A percentile compares a stretch with the other conserved stretches of the same genome.
These are phyloP conservation scores for Albophoma yamanashiensis DNA, from an alignment of 2,329 filamentous ascomycete species.

Conservation along the genomic window DNA sequence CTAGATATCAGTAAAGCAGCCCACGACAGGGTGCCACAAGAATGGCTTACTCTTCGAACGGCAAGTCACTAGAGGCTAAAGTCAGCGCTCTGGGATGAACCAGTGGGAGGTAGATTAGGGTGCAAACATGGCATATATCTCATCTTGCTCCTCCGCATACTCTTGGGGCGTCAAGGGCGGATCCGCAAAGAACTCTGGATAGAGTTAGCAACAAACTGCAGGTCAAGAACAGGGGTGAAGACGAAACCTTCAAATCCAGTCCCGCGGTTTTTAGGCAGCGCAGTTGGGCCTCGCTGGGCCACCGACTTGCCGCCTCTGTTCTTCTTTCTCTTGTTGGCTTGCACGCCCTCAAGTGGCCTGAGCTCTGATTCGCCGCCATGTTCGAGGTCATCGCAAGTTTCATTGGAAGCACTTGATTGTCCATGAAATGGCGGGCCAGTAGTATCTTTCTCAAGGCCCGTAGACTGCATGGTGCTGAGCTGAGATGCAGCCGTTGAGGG, in stretches of 20 bases:
- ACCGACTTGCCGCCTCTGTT: slow-evolving; percentile 8
- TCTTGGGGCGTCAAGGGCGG: slow-evolving; percentile 65
- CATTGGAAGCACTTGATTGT: not conserved
- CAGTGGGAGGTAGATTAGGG: not conserved
- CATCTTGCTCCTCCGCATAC: slow-evolving; percentile 47
- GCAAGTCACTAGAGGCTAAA: slow-evolving; percentile 26
- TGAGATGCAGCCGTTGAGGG: not conserved
- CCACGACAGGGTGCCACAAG: not conserved
- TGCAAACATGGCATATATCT: slow-evolving; percentile 56
- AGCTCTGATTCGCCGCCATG: not conserved
- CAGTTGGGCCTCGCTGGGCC: slow-evolving; percentile 24
- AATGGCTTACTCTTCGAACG: slow-evolving; percentile 43
- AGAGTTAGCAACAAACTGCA: not conserved
- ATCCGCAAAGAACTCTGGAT: slow-evolving; percentile 63
- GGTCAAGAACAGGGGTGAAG: not conserved
- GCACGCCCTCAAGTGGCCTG: not conserved
- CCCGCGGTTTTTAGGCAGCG: slow-evolving; percentile 31
- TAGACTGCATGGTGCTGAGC: not conserved
- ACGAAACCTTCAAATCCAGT: slow-evolving; percentile 59
- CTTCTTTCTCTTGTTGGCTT: slow-evolving; percentile 10
- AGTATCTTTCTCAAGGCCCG: not conserved
- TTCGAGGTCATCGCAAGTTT: not conserved
- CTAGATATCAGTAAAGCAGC: slow-evolving; percentile 5
- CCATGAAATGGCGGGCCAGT: not conserved
- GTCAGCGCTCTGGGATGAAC: slow-evolving; percentile 8